These are phyloP conservation scores for Basidioascus undulatus DNA, from an alignment of 768 basidiomycete species.

Conservation along the genomic window DNA sequence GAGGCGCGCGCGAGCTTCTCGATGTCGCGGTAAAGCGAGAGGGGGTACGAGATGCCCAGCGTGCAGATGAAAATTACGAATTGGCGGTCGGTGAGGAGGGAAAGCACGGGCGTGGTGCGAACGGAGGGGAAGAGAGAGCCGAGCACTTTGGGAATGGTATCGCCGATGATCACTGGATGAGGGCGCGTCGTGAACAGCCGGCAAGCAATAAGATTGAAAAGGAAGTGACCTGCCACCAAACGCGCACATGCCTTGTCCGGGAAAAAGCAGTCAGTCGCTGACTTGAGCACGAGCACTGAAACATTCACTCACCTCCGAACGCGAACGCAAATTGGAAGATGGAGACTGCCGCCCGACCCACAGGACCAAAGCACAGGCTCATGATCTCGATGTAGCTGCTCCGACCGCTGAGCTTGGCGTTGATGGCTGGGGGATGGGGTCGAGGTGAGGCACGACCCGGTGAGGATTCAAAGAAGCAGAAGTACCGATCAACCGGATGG, in stretches of 20 bases:
- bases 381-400: conserved; percentile 85
- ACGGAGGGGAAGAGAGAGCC: conserved; percentile 53
- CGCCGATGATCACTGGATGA: too few relatives aligned
- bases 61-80: conserved; percentile 78
- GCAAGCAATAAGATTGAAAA: background rate
- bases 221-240: conserved; percentile 48
- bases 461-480: too few relatives aligned
- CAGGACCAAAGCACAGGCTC: conserved; percentile 72
- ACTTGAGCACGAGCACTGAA: background rate
- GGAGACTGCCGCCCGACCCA: conserved; percentile 79
- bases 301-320: conserved; percentile 49
- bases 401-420: conserved; percentile 83
- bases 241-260: conserved; percentile 64
- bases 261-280: background rate
- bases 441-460: too few relatives aligned
- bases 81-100: conserved; percentile 56
- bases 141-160: conserved; percentile 87
- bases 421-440: too few relatives aligned
- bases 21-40: conserved; percentile 89
- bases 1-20: conserved; percentile 88
- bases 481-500: conserved; percentile 85
- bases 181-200: background rate
- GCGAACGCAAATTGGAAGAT: conserved; percentile 97
- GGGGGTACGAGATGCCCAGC: conserved; percentile 61
- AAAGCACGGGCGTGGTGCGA: conserved; percentile 41